Base-by-base conservation (phyloP, 257 asterid genomes). In the Ophiorrhiza pumila region DNA sequence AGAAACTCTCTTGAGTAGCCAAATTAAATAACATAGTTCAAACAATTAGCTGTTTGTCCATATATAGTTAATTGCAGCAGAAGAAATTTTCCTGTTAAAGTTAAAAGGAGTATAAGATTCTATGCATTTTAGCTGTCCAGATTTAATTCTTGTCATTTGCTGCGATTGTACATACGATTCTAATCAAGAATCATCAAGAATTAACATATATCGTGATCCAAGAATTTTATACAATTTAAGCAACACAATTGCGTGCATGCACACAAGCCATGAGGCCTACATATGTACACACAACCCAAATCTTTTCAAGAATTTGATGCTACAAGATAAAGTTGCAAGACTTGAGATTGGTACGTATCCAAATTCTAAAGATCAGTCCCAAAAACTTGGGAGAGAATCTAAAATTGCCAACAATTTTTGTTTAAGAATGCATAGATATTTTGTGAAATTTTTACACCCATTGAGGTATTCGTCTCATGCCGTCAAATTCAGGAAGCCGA, bases 351-450 rank as follows among this genome's bases (percentile, higher is more conserved):
- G n/a, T 23, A n/a, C n/a, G n/a, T 55, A 53, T 71, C 18, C 29
- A 32, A 27, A 59, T 46, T 10, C 42, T 59, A 50, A 4, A 43
- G 32, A 18, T 4, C 37, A 22, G 4, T 72, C 71, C 69, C n/a
- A n/a, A n/a, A 73, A 63, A 43, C 20, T 32, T 47, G 37, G 62
- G 64, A 39, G 68, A 73, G 63, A 73, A 72, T 72, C 69, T 7
- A 72, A 39, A 41, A 31, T 8, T 27, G 20, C 25, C 27, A 18
- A 50, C n/a, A n/a, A n/a, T 35, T 50, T 15, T 10, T 41, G 50
- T 7, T 67, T 27, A 2, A 47, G 49, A 14, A 35, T n/a, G 23
- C 27, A 11, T 45, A 27, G 20, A 32, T 9, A 56, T 58, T 13
- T 34, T 17, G 35, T 5, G 23, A 58, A 37, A 23, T 37, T 50